Percentiles rank a stretch among this genome's conserved stretches.
Conservation (phyloP, 2,329 filamentous ascomycete species). For the Rhynchosporium graminicola region DNA sequence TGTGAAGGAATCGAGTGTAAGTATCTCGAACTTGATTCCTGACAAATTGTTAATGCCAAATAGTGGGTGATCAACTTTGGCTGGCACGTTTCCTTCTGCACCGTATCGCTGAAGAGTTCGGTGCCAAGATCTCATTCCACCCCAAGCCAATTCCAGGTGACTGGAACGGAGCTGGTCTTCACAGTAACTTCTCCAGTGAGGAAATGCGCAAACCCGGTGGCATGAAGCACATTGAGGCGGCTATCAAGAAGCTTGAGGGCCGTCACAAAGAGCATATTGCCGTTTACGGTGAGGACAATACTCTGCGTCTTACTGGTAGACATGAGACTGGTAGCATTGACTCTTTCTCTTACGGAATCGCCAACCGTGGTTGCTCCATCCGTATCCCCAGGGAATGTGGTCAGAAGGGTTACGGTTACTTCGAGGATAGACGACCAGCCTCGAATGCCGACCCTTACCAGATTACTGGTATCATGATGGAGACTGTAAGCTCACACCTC, state of each 20-base stretch:
- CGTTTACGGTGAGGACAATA: conserved; percentile 95
- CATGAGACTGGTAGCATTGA: conserved; percentile 96
- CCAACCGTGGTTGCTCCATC: conserved; percentile 92
- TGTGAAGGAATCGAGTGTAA: conserved; percentile 81
- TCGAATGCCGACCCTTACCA: conserved; percentile 89
- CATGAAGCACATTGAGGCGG: conserved; percentile 90
- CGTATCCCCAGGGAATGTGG: conserved; percentile 86
- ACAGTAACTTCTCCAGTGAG: conserved; percentile 90
- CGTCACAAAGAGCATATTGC: conserved; percentile 84
- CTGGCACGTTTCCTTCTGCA: conserved; percentile 84
- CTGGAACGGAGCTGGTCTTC: conserved; percentile 96
- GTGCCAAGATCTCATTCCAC: conserved; percentile 90
- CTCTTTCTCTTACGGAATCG: conserved; percentile 89
- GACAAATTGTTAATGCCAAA: conserved; percentile 33
- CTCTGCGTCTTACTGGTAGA: conserved; percentile 84
- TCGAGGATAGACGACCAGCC: conserved; percentile 80
- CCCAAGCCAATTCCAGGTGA: conserved; percentile 95
- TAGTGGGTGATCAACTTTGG: conserved; percentile 96
- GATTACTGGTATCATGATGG: conserved; percentile 47
- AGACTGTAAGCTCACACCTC: conserved; percentile 37
- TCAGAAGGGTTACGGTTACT: conserved; percentile 91
- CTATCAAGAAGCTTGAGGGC: conserved; percentile 79
- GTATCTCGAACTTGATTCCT: conserved; percentile 36
- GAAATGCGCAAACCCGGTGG: conserved; percentile 89
- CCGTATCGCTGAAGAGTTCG: conserved; percentile 94